Base-by-base conservation (phyloP, 164 flowering plant genomes). In the Tinospora cordifolia region DNA sequence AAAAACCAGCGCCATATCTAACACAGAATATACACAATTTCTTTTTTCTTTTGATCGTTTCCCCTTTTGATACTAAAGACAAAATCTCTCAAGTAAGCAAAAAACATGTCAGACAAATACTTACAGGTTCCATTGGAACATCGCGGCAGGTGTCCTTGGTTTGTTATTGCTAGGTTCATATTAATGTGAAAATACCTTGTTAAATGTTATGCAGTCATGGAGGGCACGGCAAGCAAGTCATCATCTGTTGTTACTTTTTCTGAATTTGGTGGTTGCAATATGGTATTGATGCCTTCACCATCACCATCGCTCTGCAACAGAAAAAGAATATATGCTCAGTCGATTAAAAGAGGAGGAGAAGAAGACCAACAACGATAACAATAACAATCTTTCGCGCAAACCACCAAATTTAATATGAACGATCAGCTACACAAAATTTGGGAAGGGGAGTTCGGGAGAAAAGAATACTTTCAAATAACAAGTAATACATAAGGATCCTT, bases 71-170 rank as follows among this genome's bases (percentile, higher is more conserved):
- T 38, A 13, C 24, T 39, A 39, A 9, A 65, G n/a, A 65, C 10
- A 10, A 27, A 40, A 15, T 7, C 5, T 2, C 7, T 40, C 9
- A 25, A 34, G 63, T 8, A 78, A 62, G 15, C 60, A 66, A 26
- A 51, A 46, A 27, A 40, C 34, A 75, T 41, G 77, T 76, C 49
- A 71, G 75, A 73, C 7, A 38, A 38, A 67, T 75, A 75, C 70
- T 72, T 67, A 75, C 78, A 72, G 62, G 67, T 36, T 8, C 59
- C 40, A 47, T 19, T 27, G 27, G 54, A 68, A 59, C 68, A 51
- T 21, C 30, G 69, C 10, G 65, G 72, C 34, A 27, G 36, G 27
- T 57, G 30, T 62, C 65, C 19, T 26, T 26, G n/a, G n/a, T n/a
- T n/a, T 62, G 3, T 12, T 10, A 22, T 47, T 59, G 19, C 14